A percentile compares a stretch with the other conserved stretches of the same genome.
Conservation (phyloP, 2,329 filamentous ascomycete species). For the Scedosporium apiospermum region DNA sequence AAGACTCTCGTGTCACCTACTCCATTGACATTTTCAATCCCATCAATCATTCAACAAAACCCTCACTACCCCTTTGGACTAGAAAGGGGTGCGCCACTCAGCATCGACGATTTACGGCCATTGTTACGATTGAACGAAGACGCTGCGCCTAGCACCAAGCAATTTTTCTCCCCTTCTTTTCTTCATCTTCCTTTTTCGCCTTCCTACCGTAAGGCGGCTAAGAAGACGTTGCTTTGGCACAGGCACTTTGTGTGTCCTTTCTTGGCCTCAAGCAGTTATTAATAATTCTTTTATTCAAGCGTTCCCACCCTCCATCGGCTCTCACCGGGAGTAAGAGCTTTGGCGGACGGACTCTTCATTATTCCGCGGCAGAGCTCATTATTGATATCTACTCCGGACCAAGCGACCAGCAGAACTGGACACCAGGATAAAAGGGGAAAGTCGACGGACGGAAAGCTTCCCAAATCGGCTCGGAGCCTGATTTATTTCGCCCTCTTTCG, state of each 20-base stretch:
- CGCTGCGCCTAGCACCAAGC: neutral
- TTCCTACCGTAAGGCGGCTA: neutral
- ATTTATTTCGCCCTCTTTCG: neutral
- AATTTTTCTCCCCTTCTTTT: neutral
- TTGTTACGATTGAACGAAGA: neutral
- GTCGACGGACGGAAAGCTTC: slow-evolving; percentile 4
- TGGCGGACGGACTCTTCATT: slow-evolving; percentile 1
- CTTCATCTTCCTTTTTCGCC: neutral
- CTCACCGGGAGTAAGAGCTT: slow-evolving; percentile 1
- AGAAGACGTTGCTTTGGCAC: neutral
- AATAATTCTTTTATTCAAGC: neutral
- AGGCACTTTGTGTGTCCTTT: neutral
- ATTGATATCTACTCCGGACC: neutral
- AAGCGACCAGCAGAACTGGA: slow-evolving; percentile 3
- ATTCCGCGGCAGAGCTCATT: slow-evolving; percentile 4
- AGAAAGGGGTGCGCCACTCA: neutral
- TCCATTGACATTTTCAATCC: neutral
- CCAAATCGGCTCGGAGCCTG: slow-evolving; percentile 2
- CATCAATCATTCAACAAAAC: neutral
- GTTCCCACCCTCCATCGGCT: neutral
- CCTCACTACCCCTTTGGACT: neutral
- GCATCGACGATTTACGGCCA: neutral
- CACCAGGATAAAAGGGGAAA: slow-evolving; percentile 5
- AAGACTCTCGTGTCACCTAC: neutral
- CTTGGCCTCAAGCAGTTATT: neutral